These are phyloP conservation scores for Kuraishia borneana DNA, from an alignment of 805 yeast genomes.

Conservation along the genomic window DNA sequence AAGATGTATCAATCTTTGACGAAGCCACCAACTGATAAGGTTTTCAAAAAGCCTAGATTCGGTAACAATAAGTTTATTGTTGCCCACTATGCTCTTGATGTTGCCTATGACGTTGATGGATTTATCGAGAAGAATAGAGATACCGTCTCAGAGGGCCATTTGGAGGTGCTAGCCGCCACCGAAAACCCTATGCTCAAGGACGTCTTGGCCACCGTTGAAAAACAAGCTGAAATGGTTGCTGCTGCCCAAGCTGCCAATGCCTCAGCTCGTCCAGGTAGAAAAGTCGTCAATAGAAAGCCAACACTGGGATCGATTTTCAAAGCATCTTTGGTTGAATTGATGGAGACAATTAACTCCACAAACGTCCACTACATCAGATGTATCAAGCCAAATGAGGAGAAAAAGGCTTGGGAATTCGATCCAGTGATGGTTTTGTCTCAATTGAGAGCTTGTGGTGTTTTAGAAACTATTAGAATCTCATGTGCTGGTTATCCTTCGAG, in stretches of 20 bases:
- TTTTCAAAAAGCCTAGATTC: constrained; percentile 87
- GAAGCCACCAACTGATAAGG: constrained; percentile 63
- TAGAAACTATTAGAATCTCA: constrained; percentile 91
- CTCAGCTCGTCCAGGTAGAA: constrained; percentile 19
- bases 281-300: constrained; percentile 55
- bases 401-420: constrained; percentile 93
- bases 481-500: constrained; percentile 98
- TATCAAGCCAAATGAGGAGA: constrained; percentile 91
- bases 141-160: constrained; percentile 91
- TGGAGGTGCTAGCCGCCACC: constrained; percentile 69
- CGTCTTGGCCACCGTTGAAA: constrained; percentile 56
- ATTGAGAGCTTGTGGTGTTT: constrained; percentile 95
- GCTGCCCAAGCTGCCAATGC: constrained; percentile 22
- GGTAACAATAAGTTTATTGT: constrained; percentile 88
- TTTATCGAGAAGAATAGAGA: constrained; percentile 96
- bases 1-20: constrained; percentile 81
- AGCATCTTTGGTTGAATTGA: constrained; percentile 74
- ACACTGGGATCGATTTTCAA: constrained; percentile 93
- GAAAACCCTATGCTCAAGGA: constrained; percentile 54
- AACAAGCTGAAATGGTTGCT: constrained; percentile 32
- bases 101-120: constrained; percentile 83
- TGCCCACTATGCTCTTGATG: constrained; percentile 91
- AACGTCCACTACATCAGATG: constrained; percentile 96
- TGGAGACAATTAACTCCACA: constrained; percentile 87
- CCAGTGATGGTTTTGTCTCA: constrained; percentile 92